Percentiles rank a stretch among this genome's conserved stretches.
phyloP scores from a whole-genome alignment of 2,329 filamentous ascomycete species.

The Ascochyta viciae-villosae region DNA sequence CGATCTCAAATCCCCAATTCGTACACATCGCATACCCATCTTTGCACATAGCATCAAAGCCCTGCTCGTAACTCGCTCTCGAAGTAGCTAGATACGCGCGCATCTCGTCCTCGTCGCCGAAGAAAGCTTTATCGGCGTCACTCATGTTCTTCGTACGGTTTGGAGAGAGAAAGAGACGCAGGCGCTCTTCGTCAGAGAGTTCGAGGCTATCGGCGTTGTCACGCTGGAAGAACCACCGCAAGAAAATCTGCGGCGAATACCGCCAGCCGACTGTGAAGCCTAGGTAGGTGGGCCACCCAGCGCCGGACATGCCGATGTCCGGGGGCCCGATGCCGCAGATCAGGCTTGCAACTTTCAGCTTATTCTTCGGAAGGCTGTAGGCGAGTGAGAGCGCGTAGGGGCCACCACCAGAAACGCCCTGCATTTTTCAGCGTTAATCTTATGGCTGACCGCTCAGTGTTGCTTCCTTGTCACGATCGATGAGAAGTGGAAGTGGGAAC shows the following conservation, averaged over 20 bases:
- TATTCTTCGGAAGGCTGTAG: slow-evolving; percentile 19
- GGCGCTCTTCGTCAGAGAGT: slow-evolving; percentile 31
- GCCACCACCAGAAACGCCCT: slow-evolving; percentile 45
- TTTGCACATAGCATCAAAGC: slow-evolving; percentile 35
- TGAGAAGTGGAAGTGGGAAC: background rate
- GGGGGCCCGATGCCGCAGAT: slow-evolving; percentile 45
- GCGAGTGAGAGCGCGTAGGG: slow-evolving; percentile 44
- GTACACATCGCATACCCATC: slow-evolving; percentile 41
- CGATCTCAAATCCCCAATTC: slow-evolving; percentile 44
- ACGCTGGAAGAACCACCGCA: slow-evolving; percentile 36
- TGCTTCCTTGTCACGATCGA: too few species aligned
- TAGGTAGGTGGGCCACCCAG: slow-evolving; percentile 29
- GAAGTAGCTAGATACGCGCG: slow-evolving; percentile 28
- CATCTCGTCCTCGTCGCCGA: slow-evolving; percentile 31
- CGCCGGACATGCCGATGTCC: slow-evolving; percentile 47
- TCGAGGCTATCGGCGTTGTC: slow-evolving; percentile 37
- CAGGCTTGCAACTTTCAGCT: slow-evolving; percentile 34
- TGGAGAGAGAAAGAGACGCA: slow-evolving; percentile 17
- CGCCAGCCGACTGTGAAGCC: slow-evolving; percentile 44
- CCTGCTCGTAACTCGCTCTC: slow-evolving; percentile 39
- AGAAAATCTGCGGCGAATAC: slow-evolving; percentile 23
- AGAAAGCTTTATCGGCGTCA: slow-evolving; percentile 32
- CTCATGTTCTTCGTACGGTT: slow-evolving; percentile 24
- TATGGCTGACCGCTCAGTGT: too few species aligned
- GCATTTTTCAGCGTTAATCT: background rate